Evolutionary conservation across 2,329 filamentous ascomycete genomes (phyloP), one percentile per base, ranked within the genome.

Genomic region (Exophiala alcalophila): DNA sequence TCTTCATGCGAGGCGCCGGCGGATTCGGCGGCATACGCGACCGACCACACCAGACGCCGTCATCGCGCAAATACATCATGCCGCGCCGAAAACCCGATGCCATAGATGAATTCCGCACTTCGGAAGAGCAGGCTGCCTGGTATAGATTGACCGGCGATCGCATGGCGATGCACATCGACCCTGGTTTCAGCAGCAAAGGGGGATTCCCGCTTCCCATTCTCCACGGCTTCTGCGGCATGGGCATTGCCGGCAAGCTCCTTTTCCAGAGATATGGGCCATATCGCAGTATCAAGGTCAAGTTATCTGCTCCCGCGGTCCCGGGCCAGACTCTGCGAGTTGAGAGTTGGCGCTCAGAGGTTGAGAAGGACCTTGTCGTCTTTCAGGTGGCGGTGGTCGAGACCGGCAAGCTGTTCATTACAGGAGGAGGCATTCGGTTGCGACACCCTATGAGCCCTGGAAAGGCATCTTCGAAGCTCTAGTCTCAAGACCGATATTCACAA

Each of bases 161-260:
- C 62, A 96, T 97, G 73, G 91, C 92, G 6, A 80, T 98, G 3
- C 92, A 98, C 71, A 84, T 98, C 49, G 92, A 97, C 65, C 91
- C 92, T 1, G 77, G 80, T 30, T 97, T 97, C 68, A 87, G 86
- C 69, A 91, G 90, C 72, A 82, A 94, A 57, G 91, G 91, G 45
- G 92, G 92, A 47, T 97, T 97, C 80, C 84, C 91, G 68, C 78
- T 73, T 19, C 92, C 92, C 7, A 97, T 98, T 62, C 74, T 97
- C 38, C 92, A 97, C 72, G 92, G 92, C 9, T 79, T 97, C 26
- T 95, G 89, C 77, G 91, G 82, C 64, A 90, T 98, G 60, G 92
- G 92, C 57, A 80, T 97, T 53, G 83, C 86, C 9, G 87, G 83
- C 53, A 95, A 95, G 76, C 88, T 91, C 46, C 80, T 98, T 25